Percentiles rank a stretch among this genome's conserved stretches.
Evolutionary conservation across 805 yeast species (phyloP).

Genomic region (Blastobotrys muscicola): DNA sequence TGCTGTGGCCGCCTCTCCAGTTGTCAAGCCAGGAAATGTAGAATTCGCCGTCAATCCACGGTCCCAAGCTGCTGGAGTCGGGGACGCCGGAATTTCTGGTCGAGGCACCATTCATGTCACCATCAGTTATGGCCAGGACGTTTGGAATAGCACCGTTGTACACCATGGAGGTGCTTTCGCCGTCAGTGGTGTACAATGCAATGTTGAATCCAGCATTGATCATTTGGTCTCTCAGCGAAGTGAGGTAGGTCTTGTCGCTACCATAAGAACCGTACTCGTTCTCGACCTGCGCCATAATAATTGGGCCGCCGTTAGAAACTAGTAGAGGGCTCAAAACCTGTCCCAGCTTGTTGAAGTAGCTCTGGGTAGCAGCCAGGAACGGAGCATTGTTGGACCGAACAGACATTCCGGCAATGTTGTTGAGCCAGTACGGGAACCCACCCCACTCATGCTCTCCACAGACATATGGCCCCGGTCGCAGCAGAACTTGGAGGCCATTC

Average conservation of each 20-base stretch:
- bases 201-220: conserved; percentile 2
- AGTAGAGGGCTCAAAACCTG: not conserved
- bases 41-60: conserved; percentile 1
- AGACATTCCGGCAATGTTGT: not conserved
- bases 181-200: conserved; percentile 4
- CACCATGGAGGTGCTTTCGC: not conserved
- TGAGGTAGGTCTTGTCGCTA: not conserved
- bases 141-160: not conserved
- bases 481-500: conserved; percentile 3
- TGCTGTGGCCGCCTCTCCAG: not conserved
- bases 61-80: not conserved
- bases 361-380: not conserved
- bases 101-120: not conserved
- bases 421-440: conserved; percentile 3
- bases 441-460: conserved; percentile 6
- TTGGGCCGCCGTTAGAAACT: conserved; percentile 2
- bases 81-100: not conserved
- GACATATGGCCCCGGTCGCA: conserved; percentile 4
- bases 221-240: not conserved
- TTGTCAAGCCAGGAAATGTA: conserved; percentile 3
- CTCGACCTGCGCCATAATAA: conserved; percentile 3
- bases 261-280: conserved; percentile 2
- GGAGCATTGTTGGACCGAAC: conserved; percentile 1
- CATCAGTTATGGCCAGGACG: conserved; percentile 1
- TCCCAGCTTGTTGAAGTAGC: conserved; percentile 1